A percentile compares a stretch with the other conserved stretches of the same genome.
Conservation (phyloP, 208 protist species). For the Hexamita inflata region DNA sequence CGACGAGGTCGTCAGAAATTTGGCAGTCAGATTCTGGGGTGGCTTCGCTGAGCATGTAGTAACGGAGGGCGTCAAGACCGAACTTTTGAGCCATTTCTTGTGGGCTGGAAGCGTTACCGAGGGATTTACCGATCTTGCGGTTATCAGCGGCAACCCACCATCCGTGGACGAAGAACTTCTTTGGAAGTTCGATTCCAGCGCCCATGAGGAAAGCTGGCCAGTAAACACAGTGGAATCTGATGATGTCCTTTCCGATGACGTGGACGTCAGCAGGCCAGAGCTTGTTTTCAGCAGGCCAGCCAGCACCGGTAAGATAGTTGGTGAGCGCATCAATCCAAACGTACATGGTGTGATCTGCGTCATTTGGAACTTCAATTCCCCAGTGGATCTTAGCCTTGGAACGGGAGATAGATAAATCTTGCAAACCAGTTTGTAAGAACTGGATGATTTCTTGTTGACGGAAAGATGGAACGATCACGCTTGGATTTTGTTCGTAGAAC, state of each 20-base stretch:
- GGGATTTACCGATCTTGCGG: conserved; percentile 83
- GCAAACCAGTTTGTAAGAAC: conserved; percentile 58
- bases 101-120: conserved; percentile 85
- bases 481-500: conserved; percentile 58
- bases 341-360: conserved; percentile 75
- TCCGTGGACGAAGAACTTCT: conserved; percentile 45
- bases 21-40: conserved; percentile 7
- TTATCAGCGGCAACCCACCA: conserved; percentile 80
- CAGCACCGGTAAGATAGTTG: conserved; percentile 85
- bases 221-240: conserved; percentile 94
- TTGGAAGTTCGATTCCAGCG: conserved; percentile 68
- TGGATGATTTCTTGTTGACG: conserved; percentile 70
- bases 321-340: conserved; percentile 97
- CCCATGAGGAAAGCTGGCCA: conserved; percentile 93
- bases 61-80: conserved; percentile 36
- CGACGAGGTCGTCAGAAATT: neutral
- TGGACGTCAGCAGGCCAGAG: conserved; percentile 60
- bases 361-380: conserved; percentile 83
- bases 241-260: conserved; percentile 92
- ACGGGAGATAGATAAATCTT: conserved; percentile 85
- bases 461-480: conserved; percentile 67
- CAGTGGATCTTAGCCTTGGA: conserved; percentile 66
- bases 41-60: conserved; percentile 24
- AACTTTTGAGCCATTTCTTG: conserved; percentile 54
- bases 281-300: conserved; percentile 44